These are phyloP conservation scores for Emydomyces testavorans DNA, from an alignment of 2,329 filamentous ascomycete genomes.

Conservation along the genomic window DNA sequence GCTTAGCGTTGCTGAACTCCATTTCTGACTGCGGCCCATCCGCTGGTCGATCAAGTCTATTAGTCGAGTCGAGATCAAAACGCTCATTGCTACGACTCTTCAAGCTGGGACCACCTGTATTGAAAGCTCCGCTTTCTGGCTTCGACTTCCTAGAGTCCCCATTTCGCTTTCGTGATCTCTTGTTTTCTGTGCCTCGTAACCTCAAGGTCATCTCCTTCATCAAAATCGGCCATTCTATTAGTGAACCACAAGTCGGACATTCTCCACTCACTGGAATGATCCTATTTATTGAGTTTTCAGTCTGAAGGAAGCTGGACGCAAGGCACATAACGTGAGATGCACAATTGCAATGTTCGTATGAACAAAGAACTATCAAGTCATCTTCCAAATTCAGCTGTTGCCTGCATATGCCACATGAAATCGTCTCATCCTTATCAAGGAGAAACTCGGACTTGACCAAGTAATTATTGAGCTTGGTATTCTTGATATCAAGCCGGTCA, in stretches of 20 bases:
- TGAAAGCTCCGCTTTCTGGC: not conserved
- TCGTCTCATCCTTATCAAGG: constrained; percentile 28
- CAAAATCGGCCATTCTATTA: constrained; percentile 61
- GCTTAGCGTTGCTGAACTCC: not conserved
- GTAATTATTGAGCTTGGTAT: constrained; percentile 39
- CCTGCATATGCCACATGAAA: constrained; percentile 42
- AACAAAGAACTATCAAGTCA: constrained; percentile 43
- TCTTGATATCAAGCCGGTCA: constrained; percentile 43
- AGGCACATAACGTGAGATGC: constrained; percentile 48
- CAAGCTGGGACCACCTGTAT: not conserved
- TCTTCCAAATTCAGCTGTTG: constrained; percentile 27
- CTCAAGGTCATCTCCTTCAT: constrained; percentile 73
- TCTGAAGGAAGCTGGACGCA: constrained; percentile 40
- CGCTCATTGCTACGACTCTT: not conserved
- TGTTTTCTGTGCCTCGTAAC: constrained; percentile 44
- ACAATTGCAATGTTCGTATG: constrained; percentile 37
- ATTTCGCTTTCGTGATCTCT: constrained; percentile 23
- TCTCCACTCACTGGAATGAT: constrained; percentile 56
- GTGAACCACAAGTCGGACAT: constrained; percentile 58
- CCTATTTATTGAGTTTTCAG: constrained; percentile 26
- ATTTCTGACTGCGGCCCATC: not conserved
- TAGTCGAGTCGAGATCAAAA: not conserved
- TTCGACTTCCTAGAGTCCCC: not conserved
- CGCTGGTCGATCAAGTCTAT: not conserved
- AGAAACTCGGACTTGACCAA: constrained; percentile 42